Base-by-base conservation (phyloP, 2,329 filamentous ascomycete genomes). In the Gremmenia infestans region DNA sequence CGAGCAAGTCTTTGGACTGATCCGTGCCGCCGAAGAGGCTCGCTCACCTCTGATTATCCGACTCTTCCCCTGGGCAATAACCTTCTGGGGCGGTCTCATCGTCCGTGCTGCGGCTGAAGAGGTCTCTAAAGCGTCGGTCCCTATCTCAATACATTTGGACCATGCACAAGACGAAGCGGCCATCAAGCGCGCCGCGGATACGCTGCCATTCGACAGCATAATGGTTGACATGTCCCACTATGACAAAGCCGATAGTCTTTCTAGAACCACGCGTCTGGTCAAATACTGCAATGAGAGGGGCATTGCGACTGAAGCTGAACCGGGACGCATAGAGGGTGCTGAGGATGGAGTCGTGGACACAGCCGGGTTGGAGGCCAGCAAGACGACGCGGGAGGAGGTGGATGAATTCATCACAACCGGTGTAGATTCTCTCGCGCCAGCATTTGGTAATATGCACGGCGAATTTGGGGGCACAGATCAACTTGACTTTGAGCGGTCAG, bases 221-320 rank as follows among this genome's bases (percentile, higher is more conserved):
- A 89, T 90, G 86, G 82, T 89, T 0, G 87, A 90, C 70, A 90
- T 90, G 86, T 82, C 78, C 78, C 86, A 89, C 67, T 83, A 87
- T 66, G 85, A 87, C 62, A 84, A 83, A 63, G 83, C 79, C 52
- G 85, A 89, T 72, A 90, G 89, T 67, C 73, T 91, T 37, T 73
- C 77, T 2, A 77, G 81, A 66, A 89, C 86, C 17, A 75, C 75
- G 50, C 82, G 87, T 61, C 72, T 89, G 50, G 82, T 83, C 6
- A 72, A 71, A 22, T 83, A 85, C 66, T 87, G 86, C 67, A 80
- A 87, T 67, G 81, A 73, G 61, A 76, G 80, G 43, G 83, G 84
- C 2, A 88, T 89, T 59, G 79, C 83, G 4, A 86, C 85, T 2
- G 86, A 90, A 68, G 86, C 86, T 0, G 86, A 90, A 66, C 86